A percentile compares a stretch with the other conserved stretches of the same genome.
These are phyloP conservation scores for Coniosporium apollinis DNA, from an alignment of 495 filamentous ascomycete species.

Conservation along the genomic window DNA sequence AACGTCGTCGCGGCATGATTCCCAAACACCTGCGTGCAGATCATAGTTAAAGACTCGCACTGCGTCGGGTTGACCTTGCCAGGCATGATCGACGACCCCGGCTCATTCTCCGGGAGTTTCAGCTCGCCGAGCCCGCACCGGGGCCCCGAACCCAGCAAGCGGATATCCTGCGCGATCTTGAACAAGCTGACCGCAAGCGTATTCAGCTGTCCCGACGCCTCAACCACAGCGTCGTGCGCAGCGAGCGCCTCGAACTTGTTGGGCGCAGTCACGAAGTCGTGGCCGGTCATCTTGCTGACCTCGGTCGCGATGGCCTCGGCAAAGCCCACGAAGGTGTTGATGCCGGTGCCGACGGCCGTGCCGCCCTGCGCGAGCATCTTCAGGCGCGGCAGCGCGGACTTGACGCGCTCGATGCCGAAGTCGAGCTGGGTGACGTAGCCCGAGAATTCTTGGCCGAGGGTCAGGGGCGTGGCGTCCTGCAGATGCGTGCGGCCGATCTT, in stretches of 20 bases:
- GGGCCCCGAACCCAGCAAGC: conserved; percentile 89
- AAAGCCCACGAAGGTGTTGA: conserved; percentile 96
- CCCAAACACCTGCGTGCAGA: conserved; percentile 94
- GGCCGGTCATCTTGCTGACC: conserved; percentile 79
- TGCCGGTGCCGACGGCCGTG: conserved; percentile 90
- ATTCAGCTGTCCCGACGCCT: conserved; percentile 84
- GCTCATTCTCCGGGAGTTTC: conserved; percentile 89
- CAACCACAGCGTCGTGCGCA: conserved; percentile 88
- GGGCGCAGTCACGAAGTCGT: conserved; percentile 85
- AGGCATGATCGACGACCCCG: conserved; percentile 93
- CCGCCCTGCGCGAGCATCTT: conserved; percentile 85
- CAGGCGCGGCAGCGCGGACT: conserved; percentile 67
- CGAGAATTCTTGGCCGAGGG: conserved; percentile 93
- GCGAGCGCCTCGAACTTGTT: conserved; percentile 99
- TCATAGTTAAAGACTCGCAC: conserved; percentile 94
- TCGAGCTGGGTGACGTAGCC: conserved; percentile 92
- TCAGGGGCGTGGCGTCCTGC: conserved; percentile 92
- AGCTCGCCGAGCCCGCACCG: conserved; percentile 92
- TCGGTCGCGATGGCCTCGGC: conserved; percentile 81
- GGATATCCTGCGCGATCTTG: conserved; percentile 97
- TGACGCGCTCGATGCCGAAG: conserved; percentile 73
- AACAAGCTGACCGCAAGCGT: conserved; percentile 82
- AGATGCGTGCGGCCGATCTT: conserved; percentile 98
- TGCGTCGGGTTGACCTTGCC: conserved; percentile 99
- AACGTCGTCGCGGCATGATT: conserved; percentile 87